phyloP scores from a whole-genome alignment of 768 basidiomycete species.

The Pisolithus microcarpus region DNA sequence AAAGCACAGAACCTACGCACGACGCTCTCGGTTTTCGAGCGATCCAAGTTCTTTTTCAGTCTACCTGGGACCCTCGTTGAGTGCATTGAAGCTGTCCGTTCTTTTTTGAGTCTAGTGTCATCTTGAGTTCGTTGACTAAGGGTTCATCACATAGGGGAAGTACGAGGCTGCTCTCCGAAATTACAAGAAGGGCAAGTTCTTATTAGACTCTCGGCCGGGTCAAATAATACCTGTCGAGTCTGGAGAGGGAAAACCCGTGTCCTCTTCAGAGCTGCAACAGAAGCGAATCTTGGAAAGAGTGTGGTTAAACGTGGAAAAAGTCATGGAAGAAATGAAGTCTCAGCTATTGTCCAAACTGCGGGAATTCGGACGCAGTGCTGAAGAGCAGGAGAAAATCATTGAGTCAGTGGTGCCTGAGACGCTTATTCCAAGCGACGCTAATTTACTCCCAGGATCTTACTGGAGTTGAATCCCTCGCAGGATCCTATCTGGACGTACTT shows the following conservation, averaged over 20 bases:
- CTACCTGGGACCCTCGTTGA: constrained; percentile 88
- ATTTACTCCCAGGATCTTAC: constrained; percentile 54
- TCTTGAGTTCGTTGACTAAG: not conserved
- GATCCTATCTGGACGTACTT: constrained; percentile 96
- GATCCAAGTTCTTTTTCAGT: constrained; percentile 98
- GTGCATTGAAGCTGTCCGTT: constrained; percentile 76
- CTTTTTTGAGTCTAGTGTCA: not conserved
- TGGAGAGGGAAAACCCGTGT: constrained; percentile 47
- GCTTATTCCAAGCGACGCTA: not conserved
- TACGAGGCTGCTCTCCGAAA: constrained; percentile 92
- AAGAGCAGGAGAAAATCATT: constrained; percentile 95
- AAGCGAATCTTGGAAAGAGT: constrained; percentile 93
- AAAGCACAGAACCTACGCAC: constrained; percentile 90
- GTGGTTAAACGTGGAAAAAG: constrained; percentile 91
- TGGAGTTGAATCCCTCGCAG: constrained; percentile 79
- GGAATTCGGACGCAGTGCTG: constrained; percentile 70
- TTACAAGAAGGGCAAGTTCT: constrained; percentile 93
- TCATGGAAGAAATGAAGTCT: constrained; percentile 85
- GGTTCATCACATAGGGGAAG: constrained; percentile 56
- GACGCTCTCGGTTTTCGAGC: constrained; percentile 91
- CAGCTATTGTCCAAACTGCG: constrained; percentile 72
- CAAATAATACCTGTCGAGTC: constrained; percentile 69
- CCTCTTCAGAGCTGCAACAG: constrained; percentile 66
- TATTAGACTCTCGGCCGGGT: constrained; percentile 83
- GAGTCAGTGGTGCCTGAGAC: constrained; percentile 52